phyloP scores from a whole-genome alignment of 495 filamentous ascomycete genomes.

The Aspergillus avenaceus region DNA sequence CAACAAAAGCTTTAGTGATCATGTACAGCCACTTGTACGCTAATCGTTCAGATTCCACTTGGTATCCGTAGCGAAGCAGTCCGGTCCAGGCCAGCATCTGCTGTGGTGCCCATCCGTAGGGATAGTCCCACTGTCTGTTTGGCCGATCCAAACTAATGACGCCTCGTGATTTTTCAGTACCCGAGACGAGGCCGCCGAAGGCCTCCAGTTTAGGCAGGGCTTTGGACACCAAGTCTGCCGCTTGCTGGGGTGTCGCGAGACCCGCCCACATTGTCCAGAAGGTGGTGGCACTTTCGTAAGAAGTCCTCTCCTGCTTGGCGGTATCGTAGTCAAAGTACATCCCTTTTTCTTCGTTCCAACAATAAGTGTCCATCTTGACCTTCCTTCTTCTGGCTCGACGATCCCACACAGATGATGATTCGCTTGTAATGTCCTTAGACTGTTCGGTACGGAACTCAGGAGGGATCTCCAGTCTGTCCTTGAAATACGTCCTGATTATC shows the following conservation, averaged over 20 bases:
- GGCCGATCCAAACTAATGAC: slow-evolving; percentile 73
- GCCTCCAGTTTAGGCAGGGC: slow-evolving; percentile 83
- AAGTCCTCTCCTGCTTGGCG: slow-evolving; percentile 65
- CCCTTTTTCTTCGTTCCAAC: slow-evolving; percentile 85
- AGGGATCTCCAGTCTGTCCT: slow-evolving; percentile 73
- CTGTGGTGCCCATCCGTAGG: slow-evolving; percentile 96
- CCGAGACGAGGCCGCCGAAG: slow-evolving; percentile 82
- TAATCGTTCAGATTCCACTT: slow-evolving; percentile 79
- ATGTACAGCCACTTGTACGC: slow-evolving; percentile 96
- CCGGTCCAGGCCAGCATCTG: slow-evolving; percentile 98
- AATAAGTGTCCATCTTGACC: slow-evolving; percentile 75
- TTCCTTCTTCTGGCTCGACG: slow-evolving; percentile 76
- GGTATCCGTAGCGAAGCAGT: slow-evolving; percentile 82
- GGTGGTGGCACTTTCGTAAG: slow-evolving; percentile 83
- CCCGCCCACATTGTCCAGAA: slow-evolving; percentile 98
- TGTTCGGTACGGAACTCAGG: slow-evolving; percentile 63
- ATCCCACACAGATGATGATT: slow-evolving; percentile 85
- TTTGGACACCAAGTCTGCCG: slow-evolving; percentile 66
- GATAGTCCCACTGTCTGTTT: slow-evolving; percentile 97
- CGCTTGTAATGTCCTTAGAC: slow-evolving; percentile 56
- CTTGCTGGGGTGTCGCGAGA: slow-evolving; percentile 73
- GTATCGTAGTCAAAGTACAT: slow-evolving; percentile 98
- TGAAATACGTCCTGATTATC: slow-evolving; percentile 76
- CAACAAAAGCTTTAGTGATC: slow-evolving; percentile 94
- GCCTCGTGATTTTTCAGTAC: slow-evolving; percentile 82